Evolutionary conservation across 306 rosid genomes (phyloP), one percentile per base, ranked within the genome.

Genomic region (Sechiopsis laciniata): DNA sequence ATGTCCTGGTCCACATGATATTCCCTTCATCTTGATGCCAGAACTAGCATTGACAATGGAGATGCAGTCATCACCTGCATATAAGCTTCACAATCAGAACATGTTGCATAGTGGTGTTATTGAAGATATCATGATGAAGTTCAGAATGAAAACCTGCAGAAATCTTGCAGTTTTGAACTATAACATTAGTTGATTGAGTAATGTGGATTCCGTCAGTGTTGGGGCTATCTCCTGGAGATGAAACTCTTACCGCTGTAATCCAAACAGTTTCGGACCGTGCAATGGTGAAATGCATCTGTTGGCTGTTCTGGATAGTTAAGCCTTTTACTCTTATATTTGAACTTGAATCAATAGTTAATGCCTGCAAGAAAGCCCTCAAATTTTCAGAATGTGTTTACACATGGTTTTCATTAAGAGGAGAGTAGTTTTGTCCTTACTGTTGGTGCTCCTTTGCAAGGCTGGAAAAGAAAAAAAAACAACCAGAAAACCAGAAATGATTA

Each of bases 391-490:
- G 76, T 59, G 37, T 72, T 9, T 22, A 8, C 59, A 69, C 37
- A 50, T 1, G 21, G 45, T 8, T 70, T 48, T 0, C 56, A 42
- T 42, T 42, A 42, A 42, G 11, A 42, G 10, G 59, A 70, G 48
- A 9, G 75, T 54, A 84, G 72, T 72, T 75, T 69, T 76, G 54
- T 74, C 22, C 97, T 83, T 89, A 95, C 99, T 5, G 96, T 83
- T 77, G 99, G 99, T 57, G 99, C 99, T 15, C 83, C 93, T 79
- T 54, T 89, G 95, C 99, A 95, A 74, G 96, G 93, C 99, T 95
- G 97, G 16, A 65, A 6, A 63, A 50, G 3, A 66, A 40, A 45
- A 40, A 45, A 42, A 42, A 42, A 32, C 37, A 32, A 62, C 37
- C 22, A 51, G 60, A 24, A 21, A 40, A 40, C 10, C 10, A 40